Base-by-base conservation (phyloP, 2,329 filamentous ascomycete species). In the Aquanectria penicillioides region DNA sequence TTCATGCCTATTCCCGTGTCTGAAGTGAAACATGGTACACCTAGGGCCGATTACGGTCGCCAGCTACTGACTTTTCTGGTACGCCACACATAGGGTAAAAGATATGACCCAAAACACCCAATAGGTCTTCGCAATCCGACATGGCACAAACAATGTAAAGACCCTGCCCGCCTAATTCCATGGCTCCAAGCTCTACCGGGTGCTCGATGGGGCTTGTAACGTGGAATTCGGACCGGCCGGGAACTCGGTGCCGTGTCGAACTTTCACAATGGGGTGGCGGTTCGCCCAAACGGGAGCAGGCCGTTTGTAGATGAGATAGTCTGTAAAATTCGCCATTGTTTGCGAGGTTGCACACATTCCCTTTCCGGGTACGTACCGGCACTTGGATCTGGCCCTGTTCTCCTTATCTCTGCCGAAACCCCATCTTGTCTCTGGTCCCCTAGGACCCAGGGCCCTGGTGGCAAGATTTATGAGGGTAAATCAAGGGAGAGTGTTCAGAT, bases 281-380 rank as follows among this genome's bases (percentile, higher is more conserved):
- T 26, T 7, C 11, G n/a, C 31, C 17, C 15, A 12, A 17, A 56
- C 23, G 29, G 48, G 23, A 38, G 40, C 33, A 26, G 34, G 34
- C 9, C 25, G 22, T 47, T 41, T 41, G 41, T 12, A n/a, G 25
- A 4, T 41, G 41, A 58, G 41, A 52, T 31, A 51, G n/a, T n/a
- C n/a, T n/a, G n/a, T n/a, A n/a, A n/a, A n/a, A n/a, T n/a, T n/a
- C 31, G 9, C 33, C 26, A 15, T 46, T 18, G 17, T 37, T n/a
- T 20, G 9, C 22, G 2, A 29, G 15, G 40, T 40, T 15, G 33
- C 17, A 47, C 55, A n/a, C 54, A 46, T 33, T 47, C 33, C 15
- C 47, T 11, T 25, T 28, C 26, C 48, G 55, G 55, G n/a, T n/a
- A n/a, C n/a, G n/a, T 48, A 31, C 28, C 55, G 47, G 55, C 55